Base-by-base conservation (phyloP, 2,329 filamentous ascomycete genomes). In the Zymoseptoria pseudotritici region DNA sequence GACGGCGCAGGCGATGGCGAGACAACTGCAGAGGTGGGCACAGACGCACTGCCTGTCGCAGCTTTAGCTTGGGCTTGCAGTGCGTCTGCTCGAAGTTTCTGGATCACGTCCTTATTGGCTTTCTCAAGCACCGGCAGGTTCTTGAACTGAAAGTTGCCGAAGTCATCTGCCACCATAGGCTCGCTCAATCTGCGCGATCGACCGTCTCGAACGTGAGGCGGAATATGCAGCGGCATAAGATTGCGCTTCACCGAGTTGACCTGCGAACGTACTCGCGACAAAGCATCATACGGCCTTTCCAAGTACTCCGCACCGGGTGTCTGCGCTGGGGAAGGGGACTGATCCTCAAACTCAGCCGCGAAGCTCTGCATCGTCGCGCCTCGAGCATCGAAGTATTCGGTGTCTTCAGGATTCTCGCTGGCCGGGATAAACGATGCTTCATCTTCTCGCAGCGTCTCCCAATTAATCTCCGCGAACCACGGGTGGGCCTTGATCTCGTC, bases 61-160 rank as follows among this genome's bases (percentile, higher is more conserved):
- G 74, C 60, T 65, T 85, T 83, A 62, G 80, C 80, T 67, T 86
- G 84, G 42, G 82, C 80, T 68, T 87, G 91, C 77, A 97, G 82
- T 2, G 94, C 92, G 74, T 97, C 92, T 21, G 92, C 91, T 10
- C 92, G 87, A 59, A 99, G 80, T 73, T 97, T 97, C 69, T 97
- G 92, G 31, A 99, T 96, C 29, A 97, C 91, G 69, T 99, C 94
- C 73, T 99, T 99, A 76, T 99, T 99, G 58, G 94, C 94, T 74
- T 97, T 97, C 70, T 97, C 94, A 19, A 99, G 81, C 20, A 97
- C 93, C 0, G 93, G 92, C 54, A 99, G 78, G 69, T 99, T 99
- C 78, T 99, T 99, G 81, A 96, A 99, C 49, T 91, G 86, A 75
- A 99, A 99, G 63, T 86, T 91, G 31, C 94, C 94, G 79, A 99